phyloP scores from a whole-genome alignment of 306 rosid species.

The Cucurbita ficifolia region DNA sequence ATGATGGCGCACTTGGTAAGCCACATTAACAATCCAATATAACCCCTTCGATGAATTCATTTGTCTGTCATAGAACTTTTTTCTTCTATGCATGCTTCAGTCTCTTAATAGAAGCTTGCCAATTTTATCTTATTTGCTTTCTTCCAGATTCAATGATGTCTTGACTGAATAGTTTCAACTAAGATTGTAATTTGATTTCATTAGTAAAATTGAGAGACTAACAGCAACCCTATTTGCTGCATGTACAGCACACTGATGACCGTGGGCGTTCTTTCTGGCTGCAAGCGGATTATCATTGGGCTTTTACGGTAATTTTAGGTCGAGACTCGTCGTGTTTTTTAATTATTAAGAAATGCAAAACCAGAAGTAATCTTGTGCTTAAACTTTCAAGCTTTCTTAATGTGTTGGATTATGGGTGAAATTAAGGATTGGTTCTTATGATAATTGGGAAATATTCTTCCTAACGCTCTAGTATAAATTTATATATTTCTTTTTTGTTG shows the following conservation, averaged over 20 bases:
- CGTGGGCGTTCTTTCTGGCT: not conserved
- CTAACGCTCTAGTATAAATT: not conserved
- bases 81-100: not conserved
- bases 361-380: not conserved
- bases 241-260: not conserved
- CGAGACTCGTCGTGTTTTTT: not conserved
- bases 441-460: not conserved
- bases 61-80: not conserved
- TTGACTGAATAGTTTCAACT: not conserved
- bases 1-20: not conserved
- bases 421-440: not conserved
- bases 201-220: not conserved
- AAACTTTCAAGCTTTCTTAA: not conserved
- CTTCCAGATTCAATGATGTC: not conserved
- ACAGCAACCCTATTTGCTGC: not conserved
- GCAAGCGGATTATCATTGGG: not conserved
- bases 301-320: not conserved
- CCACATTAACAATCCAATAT: not conserved
- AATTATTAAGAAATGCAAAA: not conserved
- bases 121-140: not conserved
- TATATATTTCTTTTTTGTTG: not conserved
- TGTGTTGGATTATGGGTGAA: not conserved
- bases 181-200: not conserved
- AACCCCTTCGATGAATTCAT: not conserved
- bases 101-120: not conserved